phyloP scores from a whole-genome alignment of 768 basidiomycete species.

The Leccinum pellstonianum region DNA sequence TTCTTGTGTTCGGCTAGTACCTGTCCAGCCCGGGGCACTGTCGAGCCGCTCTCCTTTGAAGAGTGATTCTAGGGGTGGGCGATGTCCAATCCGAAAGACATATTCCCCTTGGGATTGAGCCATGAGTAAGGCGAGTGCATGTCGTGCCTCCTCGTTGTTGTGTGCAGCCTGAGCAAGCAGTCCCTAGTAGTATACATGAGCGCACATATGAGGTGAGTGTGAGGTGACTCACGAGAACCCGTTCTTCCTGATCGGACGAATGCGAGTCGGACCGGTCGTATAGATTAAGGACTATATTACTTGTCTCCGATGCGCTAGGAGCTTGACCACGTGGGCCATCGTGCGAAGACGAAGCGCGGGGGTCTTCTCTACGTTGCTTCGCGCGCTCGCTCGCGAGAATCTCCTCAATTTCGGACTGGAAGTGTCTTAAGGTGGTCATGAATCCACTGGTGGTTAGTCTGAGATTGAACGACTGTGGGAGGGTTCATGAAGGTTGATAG shows the following conservation, averaged over 20 bases:
- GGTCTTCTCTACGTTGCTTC: slow-evolving; percentile 50
- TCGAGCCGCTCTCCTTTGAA: slow-evolving; percentile 50
- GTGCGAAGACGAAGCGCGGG: slow-evolving; percentile 15
- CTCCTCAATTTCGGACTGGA: slow-evolving; percentile 75
- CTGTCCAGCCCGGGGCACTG: slow-evolving; percentile 54
- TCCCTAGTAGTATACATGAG: slow-evolving; percentile 30
- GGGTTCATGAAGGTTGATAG: slow-evolving; percentile 15
- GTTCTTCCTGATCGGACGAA: slow-evolving; percentile 19
- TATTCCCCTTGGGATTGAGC: slow-evolving; percentile 73
- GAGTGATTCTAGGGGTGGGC: slow-evolving; percentile 55
- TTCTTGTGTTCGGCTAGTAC: slow-evolving; percentile 46
- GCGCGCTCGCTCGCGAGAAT: slow-evolving; percentile 66
- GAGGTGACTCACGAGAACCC: slow-evolving; percentile 15
- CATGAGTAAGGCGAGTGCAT: slow-evolving; percentile 61
- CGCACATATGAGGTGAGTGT: background rate
- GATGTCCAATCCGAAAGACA: slow-evolving; percentile 68
- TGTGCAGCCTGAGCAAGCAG: slow-evolving; percentile 35
- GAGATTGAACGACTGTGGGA: slow-evolving; percentile 5
- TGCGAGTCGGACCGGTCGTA: slow-evolving; percentile 1
- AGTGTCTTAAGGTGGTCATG: slow-evolving; percentile 36
- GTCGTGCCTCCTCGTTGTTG: slow-evolving; percentile 57
- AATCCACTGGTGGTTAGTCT: background rate
- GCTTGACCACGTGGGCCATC: slow-evolving; percentile 51
- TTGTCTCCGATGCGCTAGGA: slow-evolving; percentile 8
- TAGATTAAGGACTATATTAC: background rate